Percentiles rank a stretch among this genome's conserved stretches.
These are phyloP conservation scores for Collybiopsis luxurians DNA, from an alignment of 768 basidiomycete genomes.

Conservation along the genomic window DNA sequence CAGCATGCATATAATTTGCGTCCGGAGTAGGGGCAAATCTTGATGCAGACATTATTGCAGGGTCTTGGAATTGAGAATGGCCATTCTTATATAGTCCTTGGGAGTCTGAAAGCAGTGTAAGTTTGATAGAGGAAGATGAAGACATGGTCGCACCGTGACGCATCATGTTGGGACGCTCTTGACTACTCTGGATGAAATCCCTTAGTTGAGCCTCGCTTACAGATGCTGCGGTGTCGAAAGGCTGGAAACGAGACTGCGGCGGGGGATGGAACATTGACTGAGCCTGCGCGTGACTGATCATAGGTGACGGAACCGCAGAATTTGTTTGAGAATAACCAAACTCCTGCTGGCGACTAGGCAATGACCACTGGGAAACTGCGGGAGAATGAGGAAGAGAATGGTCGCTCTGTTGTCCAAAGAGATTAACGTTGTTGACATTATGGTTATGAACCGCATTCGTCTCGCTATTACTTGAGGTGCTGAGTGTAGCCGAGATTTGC, in stretches of 20 bases:
- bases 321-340: slow-evolving; percentile 39
- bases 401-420: slow-evolving; percentile 8
- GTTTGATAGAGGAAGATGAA: slow-evolving; percentile 21
- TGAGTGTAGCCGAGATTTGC: slow-evolving; percentile 54
- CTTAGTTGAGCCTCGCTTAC: slow-evolving; percentile 77
- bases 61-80: slow-evolving; percentile 56
- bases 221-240: slow-evolving; percentile 39
- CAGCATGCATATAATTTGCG: slow-evolving; percentile 25
- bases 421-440: slow-evolving; percentile 41
- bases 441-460: slow-evolving; percentile 21
- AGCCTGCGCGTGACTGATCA: slow-evolving; percentile 43
- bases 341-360: slow-evolving; percentile 37
- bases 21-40: slow-evolving; percentile 48
- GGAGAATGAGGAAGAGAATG: slow-evolving; percentile 30
- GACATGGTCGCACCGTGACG: slow-evolving; percentile 36
- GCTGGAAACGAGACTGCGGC: slow-evolving; percentile 48
- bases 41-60: slow-evolving; percentile 80
- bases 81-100: slow-evolving; percentile 29
- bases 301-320: slow-evolving; percentile 42
- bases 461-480: slow-evolving; percentile 34
- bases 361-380: slow-evolving; percentile 43
- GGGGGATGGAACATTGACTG: slow-evolving; percentile 34
- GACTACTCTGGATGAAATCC: slow-evolving; percentile 71
- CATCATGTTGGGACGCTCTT: slow-evolving; percentile 36
- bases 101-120: slow-evolving; percentile 29